Conservation (phyloP, 139 green algal genomes). For the Klebsormidium nitens region DNA sequence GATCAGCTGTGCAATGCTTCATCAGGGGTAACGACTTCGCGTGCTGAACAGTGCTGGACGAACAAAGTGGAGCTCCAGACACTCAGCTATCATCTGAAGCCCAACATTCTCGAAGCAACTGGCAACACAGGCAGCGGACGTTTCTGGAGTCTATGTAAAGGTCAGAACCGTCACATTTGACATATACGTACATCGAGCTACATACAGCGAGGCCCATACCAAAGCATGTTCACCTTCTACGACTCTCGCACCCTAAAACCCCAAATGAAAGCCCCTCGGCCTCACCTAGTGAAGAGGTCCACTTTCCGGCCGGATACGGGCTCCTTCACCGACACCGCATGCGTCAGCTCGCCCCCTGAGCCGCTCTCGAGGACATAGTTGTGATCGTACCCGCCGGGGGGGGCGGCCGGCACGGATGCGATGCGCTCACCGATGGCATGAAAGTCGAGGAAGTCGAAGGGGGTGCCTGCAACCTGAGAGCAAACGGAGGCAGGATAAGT, state of each 20-base stretch:
- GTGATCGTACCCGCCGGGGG: slow-evolving; percentile 90
- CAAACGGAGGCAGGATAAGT: not conserved
- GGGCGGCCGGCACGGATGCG: slow-evolving; percentile 9
- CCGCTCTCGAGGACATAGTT: slow-evolving; percentile 70
- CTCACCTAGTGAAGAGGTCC: no score
- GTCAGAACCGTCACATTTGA: no score
- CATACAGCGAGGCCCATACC: not conserved
- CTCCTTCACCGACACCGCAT: not conserved
- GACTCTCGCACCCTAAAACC: not conserved
- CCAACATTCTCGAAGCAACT: no score
- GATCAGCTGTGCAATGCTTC: no score
- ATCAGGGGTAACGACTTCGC: no score
- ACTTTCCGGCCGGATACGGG: not conserved
- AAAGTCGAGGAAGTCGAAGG: slow-evolving; percentile 44
- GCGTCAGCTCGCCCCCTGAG: not conserved
- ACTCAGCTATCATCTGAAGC: no score
- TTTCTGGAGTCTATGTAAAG: no score
- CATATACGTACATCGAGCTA: slow-evolving; percentile 58
- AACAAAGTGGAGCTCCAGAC: no score
- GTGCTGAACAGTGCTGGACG: no score
- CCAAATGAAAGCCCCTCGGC: not conserved
- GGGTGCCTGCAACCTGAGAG: slow-evolving; percentile 28
- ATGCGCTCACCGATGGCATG: slow-evolving; percentile 23
- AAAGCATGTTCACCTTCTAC: not conserved
- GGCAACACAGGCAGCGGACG: no score